Conservation (phyloP, 1,139 yeast species). For the Pichia sp. region DNA sequence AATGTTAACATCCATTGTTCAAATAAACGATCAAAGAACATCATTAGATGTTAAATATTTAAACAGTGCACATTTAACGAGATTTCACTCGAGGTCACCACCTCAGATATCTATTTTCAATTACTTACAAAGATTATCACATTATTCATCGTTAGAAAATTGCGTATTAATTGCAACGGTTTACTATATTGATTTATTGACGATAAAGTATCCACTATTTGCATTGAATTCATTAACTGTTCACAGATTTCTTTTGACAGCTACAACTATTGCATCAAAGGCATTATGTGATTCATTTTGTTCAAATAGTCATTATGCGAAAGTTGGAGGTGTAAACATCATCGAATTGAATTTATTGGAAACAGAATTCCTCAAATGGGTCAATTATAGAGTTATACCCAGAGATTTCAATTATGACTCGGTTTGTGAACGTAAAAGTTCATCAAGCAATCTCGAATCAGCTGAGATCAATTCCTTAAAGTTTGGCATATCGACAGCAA, state of each 20-base stretch:
- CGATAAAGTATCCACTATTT: constrained; percentile 72
- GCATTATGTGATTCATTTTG: constrained; percentile 92
- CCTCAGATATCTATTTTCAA: constrained; percentile 79
- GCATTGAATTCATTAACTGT: constrained; percentile 87
- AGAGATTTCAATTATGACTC: constrained; percentile 30
- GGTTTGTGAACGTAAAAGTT: constrained; percentile 17
- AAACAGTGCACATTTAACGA: constrained; percentile 43
- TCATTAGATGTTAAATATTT: constrained; percentile 16
- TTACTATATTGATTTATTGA: constrained; percentile 79
- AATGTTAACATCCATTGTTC: constrained; percentile 50
- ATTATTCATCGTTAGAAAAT: constrained; percentile 78
- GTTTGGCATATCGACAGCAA: constrained; percentile 24
- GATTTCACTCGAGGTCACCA: constrained; percentile 90
- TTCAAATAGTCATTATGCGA: constrained; percentile 88
- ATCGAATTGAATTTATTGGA: constrained; percentile 83
- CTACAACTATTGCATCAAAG: constrained; percentile 86
- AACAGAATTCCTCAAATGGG: constrained; percentile 74
- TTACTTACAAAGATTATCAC: constrained; percentile 68
- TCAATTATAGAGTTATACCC: constrained; percentile 70
- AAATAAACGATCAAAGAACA: constrained; percentile 21
- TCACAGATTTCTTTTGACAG: constrained; percentile 83
- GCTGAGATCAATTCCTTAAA: constrained; percentile 12
- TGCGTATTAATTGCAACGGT: constrained; percentile 74
- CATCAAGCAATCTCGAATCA: constrained; percentile 18
- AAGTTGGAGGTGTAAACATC: constrained; percentile 89